These are phyloP conservation scores for Penicillium malachiteum DNA, from an alignment of 495 filamentous ascomycete species.

Conservation along the genomic window DNA sequence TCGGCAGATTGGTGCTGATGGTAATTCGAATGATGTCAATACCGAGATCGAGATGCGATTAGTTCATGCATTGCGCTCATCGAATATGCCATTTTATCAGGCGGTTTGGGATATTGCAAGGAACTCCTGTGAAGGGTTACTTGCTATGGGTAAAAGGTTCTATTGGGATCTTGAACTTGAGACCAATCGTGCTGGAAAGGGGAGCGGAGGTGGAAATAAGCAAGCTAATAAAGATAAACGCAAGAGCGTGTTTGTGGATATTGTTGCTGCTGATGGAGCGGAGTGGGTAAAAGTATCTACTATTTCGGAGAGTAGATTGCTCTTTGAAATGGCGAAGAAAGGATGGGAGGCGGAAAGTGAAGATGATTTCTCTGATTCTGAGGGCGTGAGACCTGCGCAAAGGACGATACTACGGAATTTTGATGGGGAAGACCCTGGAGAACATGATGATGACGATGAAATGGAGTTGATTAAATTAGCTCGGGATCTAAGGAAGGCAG, in stretches of 20 bases:
- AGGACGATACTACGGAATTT: conserved; percentile 37
- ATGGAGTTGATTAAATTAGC: conserved; percentile 58
- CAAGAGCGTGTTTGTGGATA: conserved; percentile 46
- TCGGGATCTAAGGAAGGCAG: conserved; percentile 51
- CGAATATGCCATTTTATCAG: conserved; percentile 57
- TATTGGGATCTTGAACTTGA: conserved; percentile 43
- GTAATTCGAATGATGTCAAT: not conserved
- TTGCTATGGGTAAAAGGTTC: conserved; percentile 53
- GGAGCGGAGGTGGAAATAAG: conserved; percentile 20
- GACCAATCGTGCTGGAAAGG: conserved; percentile 10
- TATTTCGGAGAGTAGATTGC: conserved; percentile 53
- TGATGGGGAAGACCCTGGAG: conserved; percentile 21
- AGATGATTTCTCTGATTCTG: conserved; percentile 40
- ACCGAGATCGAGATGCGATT: conserved; percentile 26
- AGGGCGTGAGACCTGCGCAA: conserved; percentile 13
- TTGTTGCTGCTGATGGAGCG: conserved; percentile 53
- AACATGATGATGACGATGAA: conserved; percentile 47
- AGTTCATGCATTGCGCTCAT: conserved; percentile 52
- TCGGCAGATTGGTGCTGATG: conserved; percentile 4
- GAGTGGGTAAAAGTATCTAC: conserved; percentile 65
- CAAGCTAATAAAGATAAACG: conserved; percentile 39
- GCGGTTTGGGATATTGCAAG: conserved; percentile 56
- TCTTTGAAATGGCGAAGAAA: conserved; percentile 64
- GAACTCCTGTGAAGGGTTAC: conserved; percentile 44
- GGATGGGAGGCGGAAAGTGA: conserved; percentile 52